Evolutionary conservation across 495 filamentous ascomycete genomes (phyloP).

Genomic region (Lindgomyces ingoldianus): DNA sequence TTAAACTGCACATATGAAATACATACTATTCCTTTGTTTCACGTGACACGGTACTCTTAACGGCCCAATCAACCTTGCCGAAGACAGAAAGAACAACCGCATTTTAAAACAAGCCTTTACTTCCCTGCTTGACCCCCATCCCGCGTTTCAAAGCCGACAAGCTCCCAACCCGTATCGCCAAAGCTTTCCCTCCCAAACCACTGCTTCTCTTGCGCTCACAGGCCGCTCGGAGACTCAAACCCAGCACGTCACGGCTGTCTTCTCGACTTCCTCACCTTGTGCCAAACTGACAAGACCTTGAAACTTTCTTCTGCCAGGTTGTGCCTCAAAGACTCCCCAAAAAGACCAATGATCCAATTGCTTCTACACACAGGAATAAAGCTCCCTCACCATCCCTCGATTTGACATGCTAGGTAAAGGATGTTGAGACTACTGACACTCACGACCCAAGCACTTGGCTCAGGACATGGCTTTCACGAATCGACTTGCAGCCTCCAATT

Average conservation of each 20-base stretch:
- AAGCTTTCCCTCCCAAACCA: not conserved
- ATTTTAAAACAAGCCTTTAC: not conserved
- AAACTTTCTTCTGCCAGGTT: not conserved
- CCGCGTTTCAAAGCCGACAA: not conserved
- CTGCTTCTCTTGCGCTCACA: not conserved
- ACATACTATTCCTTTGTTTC: not conserved
- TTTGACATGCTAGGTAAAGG: too few relatives aligned
- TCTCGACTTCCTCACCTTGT: not conserved
- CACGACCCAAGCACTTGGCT: too few relatives aligned
- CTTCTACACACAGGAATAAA: not conserved
- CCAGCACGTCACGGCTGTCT: not conserved
- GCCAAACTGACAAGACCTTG: not conserved
- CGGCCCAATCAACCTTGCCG: too few relatives aligned
- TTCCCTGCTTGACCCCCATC: not conserved
- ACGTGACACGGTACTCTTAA: too few relatives aligned
- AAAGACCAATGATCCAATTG: not conserved
- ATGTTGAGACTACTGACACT: too few relatives aligned
- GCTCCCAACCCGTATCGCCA: not conserved
- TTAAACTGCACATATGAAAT: too few relatives aligned
- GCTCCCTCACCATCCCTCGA: not conserved
- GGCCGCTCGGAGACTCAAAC: not conserved
- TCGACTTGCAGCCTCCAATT: too few relatives aligned
- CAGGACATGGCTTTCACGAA: too few relatives aligned
- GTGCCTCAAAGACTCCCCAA: not conserved
- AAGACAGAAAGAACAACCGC: not conserved